Evolutionary conservation across 2,329 filamentous ascomycete genomes (phyloP).

Genomic region (Apiospora kogelbergensis): DNA sequence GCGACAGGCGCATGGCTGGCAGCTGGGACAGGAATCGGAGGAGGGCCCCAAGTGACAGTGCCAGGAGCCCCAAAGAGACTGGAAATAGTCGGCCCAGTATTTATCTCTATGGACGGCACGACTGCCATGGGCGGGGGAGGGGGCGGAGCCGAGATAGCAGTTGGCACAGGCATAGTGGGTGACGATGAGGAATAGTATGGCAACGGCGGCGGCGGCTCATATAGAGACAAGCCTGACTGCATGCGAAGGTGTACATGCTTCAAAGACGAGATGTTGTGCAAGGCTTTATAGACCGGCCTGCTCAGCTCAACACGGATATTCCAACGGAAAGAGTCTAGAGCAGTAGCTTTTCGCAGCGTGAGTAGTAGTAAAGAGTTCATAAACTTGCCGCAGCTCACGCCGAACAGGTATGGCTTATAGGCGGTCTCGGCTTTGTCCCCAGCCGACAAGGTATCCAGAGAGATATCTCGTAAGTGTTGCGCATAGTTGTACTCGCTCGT

Average conservation of each 20-base stretch:
- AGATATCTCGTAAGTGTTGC: conserved; percentile 54
- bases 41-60: conserved; percentile 9
- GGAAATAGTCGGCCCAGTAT: not conserved
- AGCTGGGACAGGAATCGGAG: conserved; percentile 27
- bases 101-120: not conserved
- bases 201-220: conserved; percentile 48
- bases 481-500: conserved; percentile 66
- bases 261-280: conserved; percentile 54
- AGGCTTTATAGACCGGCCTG: conserved; percentile 54
- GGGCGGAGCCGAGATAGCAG: not conserved
- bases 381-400: conserved; percentile 60
- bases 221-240: conserved; percentile 57
- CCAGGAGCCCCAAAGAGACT: conserved; percentile 11
- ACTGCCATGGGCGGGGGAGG: not conserved
- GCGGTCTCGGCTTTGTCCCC: conserved; percentile 53
- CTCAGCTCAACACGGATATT: conserved; percentile 64
- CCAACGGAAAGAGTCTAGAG: conserved; percentile 62
- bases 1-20: conserved; percentile 32
- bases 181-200: conserved; percentile 27
- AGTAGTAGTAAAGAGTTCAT: conserved; percentile 60
- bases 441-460: conserved; percentile 54
- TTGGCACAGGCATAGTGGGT: conserved; percentile 11
- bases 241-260: conserved; percentile 57
- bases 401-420: conserved; percentile 55
- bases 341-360: conserved; percentile 53